Percentiles rank a stretch among this genome's conserved stretches.
Evolutionary conservation across 2,329 filamentous ascomycete genomes (phyloP).

Genomic region (Phialophora macrospora): DNA sequence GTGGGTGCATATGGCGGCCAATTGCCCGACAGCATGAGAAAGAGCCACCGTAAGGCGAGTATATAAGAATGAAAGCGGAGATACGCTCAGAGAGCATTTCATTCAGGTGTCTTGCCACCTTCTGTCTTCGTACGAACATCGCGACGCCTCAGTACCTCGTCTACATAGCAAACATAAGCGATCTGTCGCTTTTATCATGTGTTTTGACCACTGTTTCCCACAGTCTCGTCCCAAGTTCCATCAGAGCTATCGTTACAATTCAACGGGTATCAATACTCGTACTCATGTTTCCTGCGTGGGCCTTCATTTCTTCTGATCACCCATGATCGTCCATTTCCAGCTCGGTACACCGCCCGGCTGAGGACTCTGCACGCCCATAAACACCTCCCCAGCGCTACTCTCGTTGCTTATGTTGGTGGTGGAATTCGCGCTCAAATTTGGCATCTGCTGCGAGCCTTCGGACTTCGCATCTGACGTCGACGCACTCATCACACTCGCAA

Average conservation of each 20-base stretch:
- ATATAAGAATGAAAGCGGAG: neutral
- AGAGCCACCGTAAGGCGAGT: neutral
- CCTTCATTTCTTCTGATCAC: slow-evolving; percentile 31
- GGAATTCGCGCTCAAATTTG: slow-evolving; percentile 24
- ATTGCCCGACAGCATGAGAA: neutral
- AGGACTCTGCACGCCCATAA: slow-evolving; percentile 39
- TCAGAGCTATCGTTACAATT: slow-evolving; percentile 22
- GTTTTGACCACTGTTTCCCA: neutral
- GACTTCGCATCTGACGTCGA: slow-evolving; percentile 29
- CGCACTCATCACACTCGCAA: slow-evolving; percentile 25
- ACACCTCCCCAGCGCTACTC: slow-evolving; percentile 36
- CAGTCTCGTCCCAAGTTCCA: neutral
- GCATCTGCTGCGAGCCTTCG: slow-evolving; percentile 24
- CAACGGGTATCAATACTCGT: slow-evolving; percentile 22
- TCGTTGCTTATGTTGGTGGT: slow-evolving; percentile 22
- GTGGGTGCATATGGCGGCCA: neutral
- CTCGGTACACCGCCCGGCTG: slow-evolving; percentile 33
- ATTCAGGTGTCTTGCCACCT: neutral
- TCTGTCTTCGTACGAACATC: neutral
- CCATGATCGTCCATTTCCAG: slow-evolving; percentile 39
- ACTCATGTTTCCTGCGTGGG: neutral
- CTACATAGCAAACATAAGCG: neutral
- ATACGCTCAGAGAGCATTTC: slow-evolving; percentile 2
- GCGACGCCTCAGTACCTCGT: neutral
- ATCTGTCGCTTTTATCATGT: neutral